Base-by-base conservation (phyloP, 2,329 filamentous ascomycete species). In the Penicillium sp. region DNA sequence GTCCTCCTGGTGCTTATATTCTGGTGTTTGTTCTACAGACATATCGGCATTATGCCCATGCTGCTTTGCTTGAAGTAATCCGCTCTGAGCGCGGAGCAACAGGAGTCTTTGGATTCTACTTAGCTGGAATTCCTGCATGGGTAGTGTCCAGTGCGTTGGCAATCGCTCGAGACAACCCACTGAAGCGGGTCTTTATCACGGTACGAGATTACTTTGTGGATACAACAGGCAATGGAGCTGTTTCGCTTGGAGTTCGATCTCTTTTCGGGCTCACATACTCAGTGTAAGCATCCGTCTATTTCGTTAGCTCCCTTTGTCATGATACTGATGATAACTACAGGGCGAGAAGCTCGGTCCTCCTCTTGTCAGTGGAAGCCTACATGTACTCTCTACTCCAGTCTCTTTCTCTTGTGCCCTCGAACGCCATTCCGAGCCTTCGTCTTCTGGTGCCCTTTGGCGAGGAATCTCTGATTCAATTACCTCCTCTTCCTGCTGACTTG, bases 351-450 rank as follows among this genome's bases (percentile, higher is more conserved):
- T 56, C 58, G 2, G 54, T 71, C 28, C 66, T 70, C 40, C 53
- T 68, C 13, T 47, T 72, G 8, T 66, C 69, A 23, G 61, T 70
- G 40, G 69, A 73, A 49, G 60, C 66, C 22, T 68, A 73, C 46
- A 67, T 72, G 59, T 71, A 70, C 46, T 69, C 70, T 18, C 49
- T 71, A 13, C 58, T 74, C 14, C 71, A 74, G 49, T 65, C 65
- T 16, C 64, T 74, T 23, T 66, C 69, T 31, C 59, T 74, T 16
- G 54, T 74, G 14, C 66, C 65, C 18, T 47, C 63, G 23, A 56
- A 59, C 38, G 51, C 61, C 7, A 54, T 68, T 9, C 69, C 68
- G 6, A 56, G 61, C 14, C 24, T 62, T 27, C 55, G 46, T 4
- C 57, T 66, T 16, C 55, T 72, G 16, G 50, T 72, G 20, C 70